These are phyloP conservation scores for Xylariaceae sp. DNA, from an alignment of 2,329 filamentous ascomycete genomes.

Conservation along the genomic window DNA sequence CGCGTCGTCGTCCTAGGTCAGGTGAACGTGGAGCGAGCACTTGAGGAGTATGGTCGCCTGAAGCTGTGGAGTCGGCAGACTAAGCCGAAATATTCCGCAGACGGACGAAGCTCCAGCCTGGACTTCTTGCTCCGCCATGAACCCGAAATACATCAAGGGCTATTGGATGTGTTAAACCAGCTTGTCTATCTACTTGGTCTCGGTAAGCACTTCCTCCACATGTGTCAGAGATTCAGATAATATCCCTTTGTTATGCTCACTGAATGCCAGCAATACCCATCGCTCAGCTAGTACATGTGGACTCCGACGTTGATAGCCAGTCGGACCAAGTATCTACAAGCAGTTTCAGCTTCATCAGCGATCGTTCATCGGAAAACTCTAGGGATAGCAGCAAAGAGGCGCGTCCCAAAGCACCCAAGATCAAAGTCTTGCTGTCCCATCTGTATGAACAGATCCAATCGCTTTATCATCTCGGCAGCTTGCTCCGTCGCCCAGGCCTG, in stretches of 20 bases:
- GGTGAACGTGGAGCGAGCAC: conserved; percentile 1
- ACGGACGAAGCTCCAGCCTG: background rate
- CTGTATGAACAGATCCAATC: conserved; percentile 4
- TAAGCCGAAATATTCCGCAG: background rate
- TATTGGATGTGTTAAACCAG: conserved; percentile 4
- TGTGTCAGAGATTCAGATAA: background rate
- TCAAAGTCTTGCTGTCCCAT: conserved; percentile 1
- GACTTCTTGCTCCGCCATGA: background rate
- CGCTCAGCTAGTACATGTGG: too few species aligned
- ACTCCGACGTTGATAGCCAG: background rate
- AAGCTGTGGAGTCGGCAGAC: conserved; percentile 6
- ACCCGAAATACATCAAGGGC: background rate
- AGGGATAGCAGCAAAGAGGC: background rate
- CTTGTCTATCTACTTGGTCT: background rate
- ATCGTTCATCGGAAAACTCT: background rate
- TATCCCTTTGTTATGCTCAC: background rate
- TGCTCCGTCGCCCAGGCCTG: conserved; percentile 2
- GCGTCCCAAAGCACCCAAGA: background rate
- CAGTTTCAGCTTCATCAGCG: background rate
- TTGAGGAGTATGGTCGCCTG: conserved; percentile 6
- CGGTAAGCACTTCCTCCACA: background rate
- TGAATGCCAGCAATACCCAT: background rate
- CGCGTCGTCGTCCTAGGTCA: background rate
- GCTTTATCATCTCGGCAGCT: conserved; percentile 3
- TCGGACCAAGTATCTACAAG: background rate